phyloP scores from a whole-genome alignment of 176 grass and related monocot species.

The Sorghum bicolor region DNA sequence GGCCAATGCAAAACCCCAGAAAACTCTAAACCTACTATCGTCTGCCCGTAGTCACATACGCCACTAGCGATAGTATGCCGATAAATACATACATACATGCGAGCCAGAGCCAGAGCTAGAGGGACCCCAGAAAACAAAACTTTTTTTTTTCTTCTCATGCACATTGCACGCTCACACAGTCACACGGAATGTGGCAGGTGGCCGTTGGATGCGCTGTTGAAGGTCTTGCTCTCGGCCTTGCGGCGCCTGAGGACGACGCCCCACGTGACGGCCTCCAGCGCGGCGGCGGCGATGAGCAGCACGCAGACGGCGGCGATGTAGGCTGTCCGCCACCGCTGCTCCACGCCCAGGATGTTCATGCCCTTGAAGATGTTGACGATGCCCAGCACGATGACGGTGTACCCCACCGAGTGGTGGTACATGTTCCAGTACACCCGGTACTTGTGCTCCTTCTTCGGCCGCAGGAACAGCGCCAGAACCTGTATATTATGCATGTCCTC shows the following conservation, averaged over 20 bases:
- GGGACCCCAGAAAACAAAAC: background rate
- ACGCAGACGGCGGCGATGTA: conserved; percentile 39
- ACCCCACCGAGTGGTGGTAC: conserved; percentile 65
- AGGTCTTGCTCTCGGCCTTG: conserved; percentile 32
- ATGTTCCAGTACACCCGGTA: conserved; percentile 67
- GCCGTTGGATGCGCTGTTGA: conserved; percentile 17
- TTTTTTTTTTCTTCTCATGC: background rate
- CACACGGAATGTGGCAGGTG: background rate
- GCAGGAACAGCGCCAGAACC: conserved; percentile 57
- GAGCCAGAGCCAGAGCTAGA: no score
- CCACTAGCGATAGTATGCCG: background rate
- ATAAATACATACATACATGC: no score
- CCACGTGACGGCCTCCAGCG: conserved; percentile 59
- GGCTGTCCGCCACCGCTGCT: conserved; percentile 45
- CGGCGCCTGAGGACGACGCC: conserved; percentile 33
- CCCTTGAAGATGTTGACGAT: conserved; percentile 69
- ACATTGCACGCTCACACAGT: background rate
- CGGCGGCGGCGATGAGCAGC: conserved; percentile 13
- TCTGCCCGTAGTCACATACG: background rate
- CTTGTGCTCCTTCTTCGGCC: conserved; percentile 52
- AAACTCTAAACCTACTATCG: background rate
- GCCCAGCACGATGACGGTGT: conserved; percentile 43
- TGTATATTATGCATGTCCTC: background rate
- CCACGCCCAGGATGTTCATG: conserved; percentile 41
- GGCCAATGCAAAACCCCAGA: background rate